Conservation (phyloP, 768 basidiomycete genomes). For the Rhizopogon sp. region DNA sequence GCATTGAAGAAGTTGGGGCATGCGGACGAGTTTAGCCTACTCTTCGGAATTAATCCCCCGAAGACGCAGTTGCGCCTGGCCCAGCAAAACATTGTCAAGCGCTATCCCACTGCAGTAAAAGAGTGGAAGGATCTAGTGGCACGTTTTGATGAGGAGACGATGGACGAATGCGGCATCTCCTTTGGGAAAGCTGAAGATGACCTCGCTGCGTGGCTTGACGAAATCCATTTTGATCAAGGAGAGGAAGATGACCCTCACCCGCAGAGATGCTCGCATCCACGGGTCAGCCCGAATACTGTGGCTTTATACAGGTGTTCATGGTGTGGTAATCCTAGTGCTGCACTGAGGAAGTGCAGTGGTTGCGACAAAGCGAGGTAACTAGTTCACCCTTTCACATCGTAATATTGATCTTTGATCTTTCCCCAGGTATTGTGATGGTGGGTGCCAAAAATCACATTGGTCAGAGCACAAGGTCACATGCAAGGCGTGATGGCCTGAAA, state of each 20-base stretch:
- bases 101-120: slow-evolving; percentile 38
- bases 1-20: slow-evolving; percentile 40
- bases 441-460: slow-evolving; percentile 36
- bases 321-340: slow-evolving; percentile 60
- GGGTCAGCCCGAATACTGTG: slow-evolving; percentile 43
- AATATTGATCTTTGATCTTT: background rate
- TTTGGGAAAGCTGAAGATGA: slow-evolving; percentile 48
- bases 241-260: slow-evolving; percentile 22
- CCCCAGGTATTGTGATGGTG: slow-evolving; percentile 39
- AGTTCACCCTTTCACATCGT: background rate
- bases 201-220: slow-evolving; percentile 53
- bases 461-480: slow-evolving; percentile 29
- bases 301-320: slow-evolving; percentile 57
- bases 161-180: slow-evolving; percentile 21
- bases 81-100: slow-evolving; percentile 44
- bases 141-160: slow-evolving; percentile 26
- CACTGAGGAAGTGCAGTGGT: slow-evolving; percentile 46
- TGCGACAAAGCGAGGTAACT: slow-evolving; percentile 37
- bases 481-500: slow-evolving; percentile 3
- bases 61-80: slow-evolving; percentile 50
- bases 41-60: slow-evolving; percentile 42
- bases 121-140: slow-evolving; percentile 44
- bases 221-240: slow-evolving; percentile 39
- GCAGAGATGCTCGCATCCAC: slow-evolving; percentile 34
- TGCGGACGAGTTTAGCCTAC: slow-evolving; percentile 46